A percentile compares a stretch with the other conserved stretches of the same genome.
Conservation (phyloP, 495 filamentous ascomycete species). For the Hyphodiscus hymeniophilus region DNA sequence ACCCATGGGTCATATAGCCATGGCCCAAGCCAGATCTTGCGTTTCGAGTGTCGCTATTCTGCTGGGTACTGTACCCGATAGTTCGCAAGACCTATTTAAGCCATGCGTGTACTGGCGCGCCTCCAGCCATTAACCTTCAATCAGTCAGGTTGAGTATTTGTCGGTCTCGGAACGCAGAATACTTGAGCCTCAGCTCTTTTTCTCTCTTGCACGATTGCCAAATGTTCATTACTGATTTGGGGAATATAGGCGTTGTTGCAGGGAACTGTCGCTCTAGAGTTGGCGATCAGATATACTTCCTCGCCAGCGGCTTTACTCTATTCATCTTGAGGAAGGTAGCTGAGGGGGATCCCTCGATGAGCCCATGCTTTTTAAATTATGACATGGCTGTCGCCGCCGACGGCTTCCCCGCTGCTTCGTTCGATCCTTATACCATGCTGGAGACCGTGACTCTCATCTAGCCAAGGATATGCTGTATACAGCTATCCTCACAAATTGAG, state of each 20-base stretch:
- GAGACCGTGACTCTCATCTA: no score
- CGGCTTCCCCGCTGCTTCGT: no score
- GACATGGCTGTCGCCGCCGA: no score
- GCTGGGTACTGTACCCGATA: not conserved
- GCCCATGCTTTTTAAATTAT: constrained; percentile 6
- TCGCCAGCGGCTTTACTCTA: not conserved
- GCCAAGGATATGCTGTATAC: no score
- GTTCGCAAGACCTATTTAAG: not conserved
- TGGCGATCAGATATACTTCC: constrained; percentile 2
- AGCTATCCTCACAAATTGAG: no score
- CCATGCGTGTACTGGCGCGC: not conserved
- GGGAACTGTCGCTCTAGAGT: not conserved
- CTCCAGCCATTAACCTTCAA: no score
- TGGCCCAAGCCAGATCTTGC: no score
- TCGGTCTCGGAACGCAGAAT: constrained; percentile 2
- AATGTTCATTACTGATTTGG: not conserved
- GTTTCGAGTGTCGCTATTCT: not conserved
- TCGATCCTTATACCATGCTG: no score
- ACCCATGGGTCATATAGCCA: not conserved
- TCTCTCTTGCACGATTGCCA: constrained; percentile 5
- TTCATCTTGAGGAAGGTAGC: constrained; percentile 1
- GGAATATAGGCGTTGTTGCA: constrained; percentile 1
- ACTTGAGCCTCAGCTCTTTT: constrained; percentile 1
- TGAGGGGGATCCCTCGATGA: constrained; percentile 1
- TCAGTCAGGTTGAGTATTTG: no score